phyloP scores from a whole-genome alignment of 176 grass and related monocot species.

The Bothriochloa decipiens region DNA sequence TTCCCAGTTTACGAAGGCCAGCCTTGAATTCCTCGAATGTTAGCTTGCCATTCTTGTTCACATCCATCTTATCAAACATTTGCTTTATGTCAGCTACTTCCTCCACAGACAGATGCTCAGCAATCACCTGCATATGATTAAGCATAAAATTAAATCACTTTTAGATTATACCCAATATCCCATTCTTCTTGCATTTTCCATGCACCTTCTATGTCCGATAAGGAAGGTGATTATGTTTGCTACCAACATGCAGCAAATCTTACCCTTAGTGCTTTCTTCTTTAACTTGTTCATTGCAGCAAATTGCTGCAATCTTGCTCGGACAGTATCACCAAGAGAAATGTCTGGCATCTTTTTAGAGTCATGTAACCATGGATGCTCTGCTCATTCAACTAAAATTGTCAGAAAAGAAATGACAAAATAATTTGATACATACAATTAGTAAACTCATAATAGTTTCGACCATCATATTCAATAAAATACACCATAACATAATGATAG shows the following conservation, averaged over 20 bases:
- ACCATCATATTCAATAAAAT: neutral
- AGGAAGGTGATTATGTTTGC: neutral
- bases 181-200: neutral
- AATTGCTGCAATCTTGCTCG: conserved; percentile 88
- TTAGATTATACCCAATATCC: neutral
- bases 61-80: conserved; percentile 74
- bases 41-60: conserved; percentile 69
- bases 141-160: conserved; percentile 20
- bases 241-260: conserved; percentile 24
- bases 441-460: neutral
- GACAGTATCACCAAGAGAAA: conserved; percentile 87
- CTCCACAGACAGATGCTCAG: conserved; percentile 81
- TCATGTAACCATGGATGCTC: conserved; percentile 95
- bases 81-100: conserved; percentile 91
- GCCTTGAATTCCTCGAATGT: conserved; percentile 82
- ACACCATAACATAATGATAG: neutral
- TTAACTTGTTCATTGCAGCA: conserved; percentile 98
- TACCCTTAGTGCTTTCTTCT: conserved; percentile 96
- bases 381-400: conserved; percentile 38
- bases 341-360: conserved; percentile 78
- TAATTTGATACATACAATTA: neutral
- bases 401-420: conserved; percentile 30
- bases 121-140: conserved; percentile 68
- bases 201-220: conserved; percentile 9
- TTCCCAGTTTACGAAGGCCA: conserved; percentile 72